These are phyloP conservation scores for Oleoguttula mirabilis DNA, from an alignment of 495 filamentous ascomycete genomes.

Conservation along the genomic window DNA sequence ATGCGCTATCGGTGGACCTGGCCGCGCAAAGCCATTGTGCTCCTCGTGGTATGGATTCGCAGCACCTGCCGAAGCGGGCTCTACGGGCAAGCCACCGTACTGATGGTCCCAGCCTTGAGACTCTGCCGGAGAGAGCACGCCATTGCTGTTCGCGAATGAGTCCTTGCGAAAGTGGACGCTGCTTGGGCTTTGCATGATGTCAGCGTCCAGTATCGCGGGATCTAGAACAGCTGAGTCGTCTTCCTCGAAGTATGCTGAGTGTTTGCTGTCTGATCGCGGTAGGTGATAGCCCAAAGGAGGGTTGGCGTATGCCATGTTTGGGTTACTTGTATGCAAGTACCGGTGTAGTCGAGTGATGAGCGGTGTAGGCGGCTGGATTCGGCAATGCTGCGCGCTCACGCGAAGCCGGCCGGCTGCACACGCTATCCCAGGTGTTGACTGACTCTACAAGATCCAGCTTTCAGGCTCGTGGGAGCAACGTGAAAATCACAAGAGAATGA, in stretches of 20 bases:
- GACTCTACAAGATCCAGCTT: too few species aligned
- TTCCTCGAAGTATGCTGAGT: slow-evolving; percentile 26
- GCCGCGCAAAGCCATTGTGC: slow-evolving; percentile 39
- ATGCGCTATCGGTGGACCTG: slow-evolving; percentile 27
- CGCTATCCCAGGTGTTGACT: too few species aligned
- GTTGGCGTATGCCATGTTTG: slow-evolving; percentile 17
- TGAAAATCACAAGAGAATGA: too few species aligned
- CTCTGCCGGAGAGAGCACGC: slow-evolving; percentile 16
- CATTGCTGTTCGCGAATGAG: slow-evolving; percentile 20
- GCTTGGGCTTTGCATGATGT: slow-evolving; percentile 27
- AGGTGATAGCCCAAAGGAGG: slow-evolving; percentile 23
- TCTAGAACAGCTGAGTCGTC: slow-evolving; percentile 28
- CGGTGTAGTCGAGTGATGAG: slow-evolving; percentile 25
- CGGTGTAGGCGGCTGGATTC: slow-evolving; percentile 29
- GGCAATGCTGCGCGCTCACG: slow-evolving; percentile 18
- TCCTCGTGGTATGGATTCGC: slow-evolving; percentile 27
- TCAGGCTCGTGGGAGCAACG: too few species aligned
- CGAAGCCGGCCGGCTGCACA: too few species aligned
- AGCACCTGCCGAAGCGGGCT: slow-evolving; percentile 19
- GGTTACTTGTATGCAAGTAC: slow-evolving; percentile 27
- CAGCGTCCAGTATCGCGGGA: slow-evolving; percentile 20
- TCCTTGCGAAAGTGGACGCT: slow-evolving; percentile 18
- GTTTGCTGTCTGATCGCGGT: slow-evolving; percentile 20
- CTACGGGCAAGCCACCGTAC: slow-evolving; percentile 21
- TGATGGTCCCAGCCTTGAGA: slow-evolving; percentile 27